These are phyloP conservation scores for Thinopyrum elongatum DNA, from an alignment of 176 grass and related monocot species.

Conservation along the genomic window DNA sequence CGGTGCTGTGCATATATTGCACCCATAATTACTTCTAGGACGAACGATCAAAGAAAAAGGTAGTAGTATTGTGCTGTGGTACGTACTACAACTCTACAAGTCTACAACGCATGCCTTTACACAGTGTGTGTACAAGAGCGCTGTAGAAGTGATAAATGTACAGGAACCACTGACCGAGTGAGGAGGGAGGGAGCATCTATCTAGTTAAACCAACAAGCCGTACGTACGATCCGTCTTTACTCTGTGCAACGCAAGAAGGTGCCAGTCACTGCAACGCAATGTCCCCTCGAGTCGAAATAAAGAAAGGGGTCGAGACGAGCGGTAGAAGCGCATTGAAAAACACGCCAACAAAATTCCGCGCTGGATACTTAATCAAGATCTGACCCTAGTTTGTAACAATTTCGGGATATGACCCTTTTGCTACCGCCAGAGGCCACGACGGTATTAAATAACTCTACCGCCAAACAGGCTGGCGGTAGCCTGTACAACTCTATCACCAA, in stretches of 20 bases:
- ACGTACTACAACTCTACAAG: no score
- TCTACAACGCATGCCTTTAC: no score
- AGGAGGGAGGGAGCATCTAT: not conserved
- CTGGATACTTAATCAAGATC: no score
- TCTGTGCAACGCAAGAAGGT: not conserved
- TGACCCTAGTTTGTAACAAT: no score
- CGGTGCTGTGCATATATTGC: not conserved
- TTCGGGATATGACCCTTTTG: no score
- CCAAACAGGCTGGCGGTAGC: no score
- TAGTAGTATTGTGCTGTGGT: not conserved
- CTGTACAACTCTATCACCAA: no score
- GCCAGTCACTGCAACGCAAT: not conserved
- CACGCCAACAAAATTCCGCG: no score
- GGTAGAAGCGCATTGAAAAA: not conserved
- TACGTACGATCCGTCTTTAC: not conserved
- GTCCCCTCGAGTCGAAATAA: conserved; percentile 19
- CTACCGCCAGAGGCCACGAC: no score
- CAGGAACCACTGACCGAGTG: not conserved
- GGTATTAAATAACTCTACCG: no score
- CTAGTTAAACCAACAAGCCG: not conserved
- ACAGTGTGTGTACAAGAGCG: not conserved
- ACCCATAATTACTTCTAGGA: not conserved
- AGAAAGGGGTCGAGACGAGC: not conserved
- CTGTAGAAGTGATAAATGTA: not conserved
- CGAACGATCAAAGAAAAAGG: not conserved